These are phyloP conservation scores for Aspergillus flavus DNA, from an alignment of 2,329 filamentous ascomycete species.

Conservation along the genomic window DNA sequence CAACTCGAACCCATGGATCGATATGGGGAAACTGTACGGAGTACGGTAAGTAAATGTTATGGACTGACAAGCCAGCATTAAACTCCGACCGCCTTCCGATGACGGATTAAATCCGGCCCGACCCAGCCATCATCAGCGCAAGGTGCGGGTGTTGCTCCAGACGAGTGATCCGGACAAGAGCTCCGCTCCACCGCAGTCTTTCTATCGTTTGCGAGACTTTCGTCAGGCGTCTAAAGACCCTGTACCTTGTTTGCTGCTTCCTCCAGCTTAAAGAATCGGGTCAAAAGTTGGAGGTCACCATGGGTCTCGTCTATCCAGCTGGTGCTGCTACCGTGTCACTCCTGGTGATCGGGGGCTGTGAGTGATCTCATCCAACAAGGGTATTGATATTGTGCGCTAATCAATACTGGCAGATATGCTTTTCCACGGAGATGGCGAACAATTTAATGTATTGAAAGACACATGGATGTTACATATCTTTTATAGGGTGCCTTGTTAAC, in stretches of 20 bases:
- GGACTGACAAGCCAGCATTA: conserved; percentile 7
- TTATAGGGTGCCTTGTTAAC: conserved; percentile 20
- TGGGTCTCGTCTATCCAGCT: conserved; percentile 73
- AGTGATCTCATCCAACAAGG: conserved; percentile 38
- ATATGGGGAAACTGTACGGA: conserved; percentile 27
- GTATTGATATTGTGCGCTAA: conserved; percentile 21
- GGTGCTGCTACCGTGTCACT: conserved; percentile 70
- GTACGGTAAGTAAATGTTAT: conserved; percentile 5
- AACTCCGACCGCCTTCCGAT: conserved; percentile 11
- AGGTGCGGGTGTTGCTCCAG: conserved; percentile 10
- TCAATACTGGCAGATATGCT: conserved; percentile 76
- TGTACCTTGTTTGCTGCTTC: conserved; percentile 20
- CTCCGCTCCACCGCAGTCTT: conserved; percentile 17
- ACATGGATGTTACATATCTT: no score
- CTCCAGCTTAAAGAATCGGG: conserved; percentile 19
- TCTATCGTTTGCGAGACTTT: conserved; percentile 18
- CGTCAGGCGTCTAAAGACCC: conserved; percentile 19
- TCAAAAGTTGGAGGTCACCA: conserved; percentile 44
- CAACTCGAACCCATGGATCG: conserved; percentile 26
- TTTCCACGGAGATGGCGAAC: conserved; percentile 93
- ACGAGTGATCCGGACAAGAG: conserved; percentile 13
- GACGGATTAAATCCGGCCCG: conserved; percentile 37
- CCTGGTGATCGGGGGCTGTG: conserved; percentile 77
- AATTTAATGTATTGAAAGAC: conserved; percentile 76
- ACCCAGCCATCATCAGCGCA: conserved; percentile 13